Conservation (phyloP, 2,329 filamentous ascomycete species). For the Talaromyces sp. region DNA sequence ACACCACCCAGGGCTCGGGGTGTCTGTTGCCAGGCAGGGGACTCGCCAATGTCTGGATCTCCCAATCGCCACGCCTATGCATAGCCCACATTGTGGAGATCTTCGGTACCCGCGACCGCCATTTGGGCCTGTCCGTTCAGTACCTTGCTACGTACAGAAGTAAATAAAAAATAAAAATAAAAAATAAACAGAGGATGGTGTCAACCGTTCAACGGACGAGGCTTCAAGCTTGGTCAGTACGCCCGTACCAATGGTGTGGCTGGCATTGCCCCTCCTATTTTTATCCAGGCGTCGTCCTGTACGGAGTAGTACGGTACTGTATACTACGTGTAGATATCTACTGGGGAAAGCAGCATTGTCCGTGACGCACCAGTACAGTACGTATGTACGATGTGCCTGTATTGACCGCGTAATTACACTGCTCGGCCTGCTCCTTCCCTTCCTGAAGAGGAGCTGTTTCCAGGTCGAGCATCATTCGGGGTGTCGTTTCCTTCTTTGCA, state of each 20-base stretch:
- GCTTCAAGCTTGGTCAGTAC: background rate
- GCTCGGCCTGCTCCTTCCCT: background rate
- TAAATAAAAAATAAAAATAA: background rate
- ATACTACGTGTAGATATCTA: too few relatives aligned
- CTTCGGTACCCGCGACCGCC: conserved; percentile 18
- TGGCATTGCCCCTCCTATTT: background rate
- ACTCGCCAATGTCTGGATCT: conserved; percentile 7
- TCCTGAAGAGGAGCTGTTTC: background rate
- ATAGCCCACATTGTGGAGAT: conserved; percentile 22
- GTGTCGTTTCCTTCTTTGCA: background rate
- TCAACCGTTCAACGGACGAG: background rate
- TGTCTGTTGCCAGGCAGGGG: conserved; percentile 5
- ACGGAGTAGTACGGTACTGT: too few relatives aligned
- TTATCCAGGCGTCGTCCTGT: background rate
- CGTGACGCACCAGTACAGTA: background rate
- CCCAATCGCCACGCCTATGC: conserved; percentile 12
- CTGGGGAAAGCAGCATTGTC: background rate
- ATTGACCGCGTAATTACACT: conserved; percentile 1
- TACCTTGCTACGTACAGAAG: too few relatives aligned
- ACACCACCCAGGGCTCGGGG: background rate
- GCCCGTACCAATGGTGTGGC: background rate
- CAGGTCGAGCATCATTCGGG: background rate
- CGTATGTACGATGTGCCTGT: background rate
- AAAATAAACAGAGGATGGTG: background rate
- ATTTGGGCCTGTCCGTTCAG: conserved; percentile 19